phyloP scores from a whole-genome alignment of 768 basidiomycete species.

The Botryobasidium botryosum region DNA sequence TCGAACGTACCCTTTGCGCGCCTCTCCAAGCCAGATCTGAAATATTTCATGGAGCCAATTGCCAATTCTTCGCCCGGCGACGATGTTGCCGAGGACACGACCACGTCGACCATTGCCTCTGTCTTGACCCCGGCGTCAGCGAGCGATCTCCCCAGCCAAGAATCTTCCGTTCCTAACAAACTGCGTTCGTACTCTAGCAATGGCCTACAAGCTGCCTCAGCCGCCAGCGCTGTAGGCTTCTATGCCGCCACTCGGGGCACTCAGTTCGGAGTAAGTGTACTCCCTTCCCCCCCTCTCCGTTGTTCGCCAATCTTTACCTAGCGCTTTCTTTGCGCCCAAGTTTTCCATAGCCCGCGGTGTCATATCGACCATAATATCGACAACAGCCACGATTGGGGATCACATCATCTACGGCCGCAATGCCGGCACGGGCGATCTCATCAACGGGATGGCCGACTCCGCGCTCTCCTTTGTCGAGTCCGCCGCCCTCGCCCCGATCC shows the following conservation, averaged over 20 bases:
- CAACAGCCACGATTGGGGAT: slow-evolving; percentile 45
- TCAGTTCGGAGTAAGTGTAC: slow-evolving; percentile 41
- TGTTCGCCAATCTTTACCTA: slow-evolving; percentile 7
- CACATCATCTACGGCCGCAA: slow-evolving; percentile 47
- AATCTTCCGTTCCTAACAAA: too few relatives aligned
- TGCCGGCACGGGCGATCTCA: slow-evolving; percentile 37
- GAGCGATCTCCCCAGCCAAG: too few relatives aligned
- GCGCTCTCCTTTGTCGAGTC: slow-evolving; percentile 52
- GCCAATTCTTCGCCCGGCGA: too few relatives aligned
- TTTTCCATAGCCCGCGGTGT: slow-evolving; percentile 52
- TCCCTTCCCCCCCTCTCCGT: background rate
- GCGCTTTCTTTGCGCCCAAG: slow-evolving; percentile 21
- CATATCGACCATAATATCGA: slow-evolving; percentile 37
- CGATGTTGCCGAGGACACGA: too few relatives aligned
- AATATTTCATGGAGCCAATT: too few relatives aligned
- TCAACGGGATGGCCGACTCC: slow-evolving; percentile 41
- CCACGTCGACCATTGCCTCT: too few relatives aligned
- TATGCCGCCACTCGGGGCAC: slow-evolving; percentile 49
- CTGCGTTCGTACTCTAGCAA: too few relatives aligned
- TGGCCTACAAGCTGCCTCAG: too few relatives aligned
- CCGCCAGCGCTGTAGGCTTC: slow-evolving; percentile 47
- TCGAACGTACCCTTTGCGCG: too few relatives aligned
- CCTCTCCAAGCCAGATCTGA: too few relatives aligned
- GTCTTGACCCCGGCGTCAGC: too few relatives aligned
- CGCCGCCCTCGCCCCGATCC: slow-evolving; percentile 55